These are phyloP conservation scores for Pisolithus sp. DNA, from an alignment of 768 basidiomycete genomes.

Conservation along the genomic window DNA sequence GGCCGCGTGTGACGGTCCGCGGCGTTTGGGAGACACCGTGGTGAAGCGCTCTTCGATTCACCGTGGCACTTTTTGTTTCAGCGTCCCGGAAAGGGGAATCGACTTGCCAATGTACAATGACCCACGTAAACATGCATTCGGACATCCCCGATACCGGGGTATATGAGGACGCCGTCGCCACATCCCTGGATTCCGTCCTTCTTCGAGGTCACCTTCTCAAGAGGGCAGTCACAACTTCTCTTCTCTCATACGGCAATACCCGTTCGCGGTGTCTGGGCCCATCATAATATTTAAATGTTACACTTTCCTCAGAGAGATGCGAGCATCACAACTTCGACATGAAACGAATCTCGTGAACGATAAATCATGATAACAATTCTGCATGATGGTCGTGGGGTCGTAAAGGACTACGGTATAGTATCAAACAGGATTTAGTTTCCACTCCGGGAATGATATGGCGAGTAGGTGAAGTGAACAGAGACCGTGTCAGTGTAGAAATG, in stretches of 20 bases:
- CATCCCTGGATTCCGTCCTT: neutral
- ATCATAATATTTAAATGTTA: too few relatives aligned
- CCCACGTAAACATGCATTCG: neutral
- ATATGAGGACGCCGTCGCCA: neutral
- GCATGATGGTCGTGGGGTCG: neutral
- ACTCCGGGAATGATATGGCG: neutral
- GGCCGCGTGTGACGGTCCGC: too few relatives aligned
- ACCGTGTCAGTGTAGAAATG: neutral
- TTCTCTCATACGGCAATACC: too few relatives aligned
- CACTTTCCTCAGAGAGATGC: too few relatives aligned
- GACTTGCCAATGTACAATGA: neutral
- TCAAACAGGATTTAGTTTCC: neutral
- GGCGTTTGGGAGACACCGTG: too few relatives aligned
- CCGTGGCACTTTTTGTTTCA: too few relatives aligned
- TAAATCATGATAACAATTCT: neutral
- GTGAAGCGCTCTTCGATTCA: too few relatives aligned
- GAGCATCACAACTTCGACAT: too few relatives aligned
- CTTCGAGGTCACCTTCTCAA: neutral
- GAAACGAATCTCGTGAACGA: neutral
- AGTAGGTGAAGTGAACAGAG: constrained; percentile 6
- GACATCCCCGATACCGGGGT: neutral
- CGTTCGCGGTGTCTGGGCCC: too few relatives aligned
- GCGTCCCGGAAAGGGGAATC: too few relatives aligned
- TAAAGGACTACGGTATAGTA: neutral
- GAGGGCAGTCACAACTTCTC: neutral